Percentiles rank a stretch among this genome's conserved stretches.
Evolutionary conservation across 176 grass and related monocot genomes (phyloP).

Genomic region (Cenchrus purpureus): DNA sequence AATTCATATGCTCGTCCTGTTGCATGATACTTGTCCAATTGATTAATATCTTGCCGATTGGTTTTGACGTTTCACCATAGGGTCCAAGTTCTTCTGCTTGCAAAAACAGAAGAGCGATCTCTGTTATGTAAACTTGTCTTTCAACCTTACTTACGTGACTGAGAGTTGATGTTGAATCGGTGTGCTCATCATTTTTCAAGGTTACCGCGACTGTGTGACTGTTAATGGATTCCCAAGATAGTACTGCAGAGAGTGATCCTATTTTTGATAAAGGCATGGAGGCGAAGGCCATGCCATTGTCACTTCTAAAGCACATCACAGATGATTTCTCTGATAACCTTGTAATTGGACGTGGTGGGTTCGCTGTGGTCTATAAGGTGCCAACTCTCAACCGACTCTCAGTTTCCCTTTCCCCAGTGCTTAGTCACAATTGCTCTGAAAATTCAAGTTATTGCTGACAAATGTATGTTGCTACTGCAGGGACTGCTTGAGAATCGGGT

Average conservation of each 20-base stretch:
- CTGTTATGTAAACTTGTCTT: too few species aligned
- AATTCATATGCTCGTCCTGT: too few species aligned
- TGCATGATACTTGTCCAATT: too few species aligned
- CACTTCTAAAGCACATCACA: background rate
- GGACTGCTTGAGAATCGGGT: background rate
- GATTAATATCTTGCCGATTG: too few species aligned
- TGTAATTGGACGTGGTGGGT: background rate
- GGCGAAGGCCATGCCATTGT: background rate
- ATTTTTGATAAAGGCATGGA: background rate
- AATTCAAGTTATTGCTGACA: background rate
- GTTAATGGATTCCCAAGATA: background rate
- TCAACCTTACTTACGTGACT: too few species aligned
- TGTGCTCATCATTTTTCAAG: too few species aligned
- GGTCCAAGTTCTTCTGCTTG: too few species aligned
- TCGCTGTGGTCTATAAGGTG: constrained; percentile 20
- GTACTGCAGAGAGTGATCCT: background rate
- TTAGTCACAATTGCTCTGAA: background rate
- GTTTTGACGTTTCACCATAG: too few species aligned
- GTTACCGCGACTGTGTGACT: background rate
- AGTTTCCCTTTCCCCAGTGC: background rate
- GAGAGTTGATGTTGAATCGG: too few species aligned
- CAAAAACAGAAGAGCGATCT: too few species aligned
- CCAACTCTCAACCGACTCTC: background rate
- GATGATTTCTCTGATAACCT: background rate
- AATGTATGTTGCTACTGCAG: background rate